These are phyloP conservation scores for Globisporangium iwayamae DNA, from an alignment of 352 stramenopile genomes.

Conservation along the genomic window DNA sequence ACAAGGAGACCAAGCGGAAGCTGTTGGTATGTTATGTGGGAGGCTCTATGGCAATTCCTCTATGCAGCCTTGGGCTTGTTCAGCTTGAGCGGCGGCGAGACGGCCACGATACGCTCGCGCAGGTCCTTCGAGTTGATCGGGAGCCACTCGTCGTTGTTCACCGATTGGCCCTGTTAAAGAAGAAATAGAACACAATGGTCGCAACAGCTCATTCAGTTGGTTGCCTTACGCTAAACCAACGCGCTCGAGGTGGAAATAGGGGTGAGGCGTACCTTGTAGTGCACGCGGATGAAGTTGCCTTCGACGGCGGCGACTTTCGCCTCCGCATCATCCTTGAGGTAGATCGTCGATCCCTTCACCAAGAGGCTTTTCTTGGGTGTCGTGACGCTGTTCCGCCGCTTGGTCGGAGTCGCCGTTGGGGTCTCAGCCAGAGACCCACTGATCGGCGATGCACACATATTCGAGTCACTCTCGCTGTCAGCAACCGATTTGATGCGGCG, in stretches of 20 bases:
- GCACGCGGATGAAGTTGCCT: constrained; percentile 70
- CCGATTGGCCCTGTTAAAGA: constrained; percentile 36
- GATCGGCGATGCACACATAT: constrained; percentile 8
- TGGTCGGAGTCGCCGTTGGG: constrained; percentile 24
- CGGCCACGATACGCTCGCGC: constrained; percentile 38
- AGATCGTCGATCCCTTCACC: constrained; percentile 62
- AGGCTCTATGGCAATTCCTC: not conserved
- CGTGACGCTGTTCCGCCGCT: constrained; percentile 18
- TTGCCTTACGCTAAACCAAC: too few species aligned
- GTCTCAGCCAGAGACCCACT: constrained; percentile 10
- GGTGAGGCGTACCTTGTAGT: constrained; percentile 62
- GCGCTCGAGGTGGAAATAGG: too few species aligned
- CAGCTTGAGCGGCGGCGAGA: constrained; percentile 21
- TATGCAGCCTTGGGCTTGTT: constrained; percentile 20
- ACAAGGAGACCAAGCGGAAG: too few species aligned
- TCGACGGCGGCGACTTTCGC: constrained; percentile 64
- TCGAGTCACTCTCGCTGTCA: constrained; percentile 16
- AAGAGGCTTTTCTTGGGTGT: constrained; percentile 38
- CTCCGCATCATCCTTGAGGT: constrained; percentile 63
- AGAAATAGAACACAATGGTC: too few species aligned
- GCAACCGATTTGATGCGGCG: not conserved
- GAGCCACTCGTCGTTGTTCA: constrained; percentile 72
- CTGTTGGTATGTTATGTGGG: too few species aligned
- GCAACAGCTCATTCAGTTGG: too few species aligned
- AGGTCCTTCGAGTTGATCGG: constrained; percentile 42